Conservation (phyloP, 2,329 filamentous ascomycete species). For the Microascus cirrosus region DNA sequence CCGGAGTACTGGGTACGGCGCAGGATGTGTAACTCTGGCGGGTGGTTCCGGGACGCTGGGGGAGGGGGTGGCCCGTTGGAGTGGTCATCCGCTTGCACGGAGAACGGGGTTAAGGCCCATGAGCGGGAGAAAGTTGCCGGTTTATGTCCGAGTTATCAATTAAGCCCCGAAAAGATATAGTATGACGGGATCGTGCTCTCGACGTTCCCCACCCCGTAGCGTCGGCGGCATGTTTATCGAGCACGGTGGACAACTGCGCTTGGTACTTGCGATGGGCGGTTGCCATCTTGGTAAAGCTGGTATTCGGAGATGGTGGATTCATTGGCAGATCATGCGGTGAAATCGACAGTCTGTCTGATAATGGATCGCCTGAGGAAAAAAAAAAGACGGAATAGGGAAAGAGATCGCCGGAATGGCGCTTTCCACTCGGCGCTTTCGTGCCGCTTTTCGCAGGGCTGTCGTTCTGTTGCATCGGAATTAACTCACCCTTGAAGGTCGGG, state of each 20-base stretch:
- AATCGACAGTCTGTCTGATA: not conserved
- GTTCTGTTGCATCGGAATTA: too few relatives aligned
- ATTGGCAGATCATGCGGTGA: not conserved
- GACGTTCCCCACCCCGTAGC: not conserved
- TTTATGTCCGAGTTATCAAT: conserved; percentile 1
- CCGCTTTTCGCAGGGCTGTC: too few relatives aligned
- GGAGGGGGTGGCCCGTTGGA: not conserved
- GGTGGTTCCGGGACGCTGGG: conserved; percentile 4
- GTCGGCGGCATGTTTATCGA: not conserved
- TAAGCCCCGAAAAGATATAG: not conserved
- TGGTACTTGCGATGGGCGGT: not conserved
- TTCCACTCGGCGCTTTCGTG: too few relatives aligned
- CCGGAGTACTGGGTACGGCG: not conserved
- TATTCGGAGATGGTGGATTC: not conserved
- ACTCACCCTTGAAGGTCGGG: not conserved
- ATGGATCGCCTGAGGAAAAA: not conserved
- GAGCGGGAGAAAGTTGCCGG: not conserved
- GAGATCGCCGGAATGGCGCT: not conserved
- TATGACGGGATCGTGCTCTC: not conserved
- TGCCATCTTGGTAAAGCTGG: not conserved
- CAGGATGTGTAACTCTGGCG: not conserved
- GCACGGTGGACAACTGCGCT: not conserved
- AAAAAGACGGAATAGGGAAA: not conserved
- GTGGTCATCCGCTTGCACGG: not conserved
- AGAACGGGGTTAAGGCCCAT: conserved; percentile 3